A percentile compares a stretch with the other conserved stretches of the same genome.
Evolutionary conservation across 345 rosid species (phyloP).

Genomic region (Salix koriyanagi): DNA sequence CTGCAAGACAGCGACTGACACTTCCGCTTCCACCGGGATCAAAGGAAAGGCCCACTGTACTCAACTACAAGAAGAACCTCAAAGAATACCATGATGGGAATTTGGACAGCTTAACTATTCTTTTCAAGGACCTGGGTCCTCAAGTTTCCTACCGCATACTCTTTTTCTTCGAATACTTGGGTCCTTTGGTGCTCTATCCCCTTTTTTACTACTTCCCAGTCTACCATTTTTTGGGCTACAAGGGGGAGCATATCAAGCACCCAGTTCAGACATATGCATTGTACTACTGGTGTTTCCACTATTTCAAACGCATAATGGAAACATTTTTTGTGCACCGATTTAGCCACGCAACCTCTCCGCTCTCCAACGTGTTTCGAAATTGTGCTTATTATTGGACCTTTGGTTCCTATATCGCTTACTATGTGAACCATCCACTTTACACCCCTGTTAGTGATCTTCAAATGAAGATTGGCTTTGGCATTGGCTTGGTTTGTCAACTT

Average conservation of each 20-base stretch:
- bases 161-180: constrained; percentile 92
- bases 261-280: constrained; percentile 93
- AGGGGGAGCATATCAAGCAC: constrained; percentile 51
- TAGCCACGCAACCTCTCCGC: constrained; percentile 93
- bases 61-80: constrained; percentile 63
- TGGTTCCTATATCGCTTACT: constrained; percentile 82
- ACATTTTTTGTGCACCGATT: constrained; percentile 89
- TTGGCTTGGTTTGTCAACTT: constrained; percentile 74
- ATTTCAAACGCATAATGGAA: constrained; percentile 89
- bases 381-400: constrained; percentile 95
- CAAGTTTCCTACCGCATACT: constrained; percentile 93
- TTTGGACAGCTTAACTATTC: constrained; percentile 47
- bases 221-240: constrained; percentile 69
- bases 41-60: constrained; percentile 65
- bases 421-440: constrained; percentile 89
- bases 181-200: constrained; percentile 85
- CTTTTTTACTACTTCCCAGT: constrained; percentile 83
- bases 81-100: constrained; percentile 69
- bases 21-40: constrained; percentile 74
- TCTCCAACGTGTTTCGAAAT: constrained; percentile 86
- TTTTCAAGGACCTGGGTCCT: constrained; percentile 91
- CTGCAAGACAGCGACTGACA: constrained; percentile 93
- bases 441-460: constrained; percentile 85
- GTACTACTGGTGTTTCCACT: constrained; percentile 96
- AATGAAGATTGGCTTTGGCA: constrained; percentile 90